Evolutionary conservation across 108 stramenopile species (phyloP).

Genomic region (Conticribra weissflogii): DNA sequence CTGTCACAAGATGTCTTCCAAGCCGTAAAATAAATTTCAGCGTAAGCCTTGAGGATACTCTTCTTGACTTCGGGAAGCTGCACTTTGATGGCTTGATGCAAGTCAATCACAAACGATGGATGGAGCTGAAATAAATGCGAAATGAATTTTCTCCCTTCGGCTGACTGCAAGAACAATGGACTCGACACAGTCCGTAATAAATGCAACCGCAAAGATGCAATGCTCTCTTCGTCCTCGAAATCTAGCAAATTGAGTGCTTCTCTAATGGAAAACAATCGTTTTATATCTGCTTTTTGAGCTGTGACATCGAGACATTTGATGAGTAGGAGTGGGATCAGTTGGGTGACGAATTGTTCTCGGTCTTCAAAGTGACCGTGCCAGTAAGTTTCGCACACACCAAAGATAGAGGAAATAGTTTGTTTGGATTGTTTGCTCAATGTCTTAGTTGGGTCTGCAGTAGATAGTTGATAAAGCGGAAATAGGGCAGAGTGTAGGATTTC

Average conservation of each 20-base stretch:
- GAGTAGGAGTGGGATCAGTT: conserved; percentile 77
- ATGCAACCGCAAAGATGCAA: conserved; percentile 55
- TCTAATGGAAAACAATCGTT: conserved; percentile 72
- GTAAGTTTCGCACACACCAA: conserved; percentile 85
- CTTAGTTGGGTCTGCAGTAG: conserved; percentile 41
- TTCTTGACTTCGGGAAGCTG: conserved; percentile 71
- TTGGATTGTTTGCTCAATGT: conserved; percentile 41
- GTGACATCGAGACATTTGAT: conserved; percentile 51
- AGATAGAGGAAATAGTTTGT: conserved; percentile 60
- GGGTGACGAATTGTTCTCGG: conserved; percentile 75
- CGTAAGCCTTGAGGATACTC: conserved; percentile 73
- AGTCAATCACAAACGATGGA: conserved; percentile 59
- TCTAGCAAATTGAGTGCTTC: conserved; percentile 84
- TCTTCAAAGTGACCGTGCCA: conserved; percentile 79
- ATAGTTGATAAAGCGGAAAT: conserved; percentile 64
- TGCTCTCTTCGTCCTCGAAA: conserved; percentile 78
- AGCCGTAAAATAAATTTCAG: conserved; percentile 84
- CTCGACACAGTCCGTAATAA: conserved; percentile 72
- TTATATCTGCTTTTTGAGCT: conserved; percentile 71
- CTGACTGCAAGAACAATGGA: conserved; percentile 70
- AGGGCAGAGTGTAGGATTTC: conserved; percentile 68
- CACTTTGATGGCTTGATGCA: conserved; percentile 68
- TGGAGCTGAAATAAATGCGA: conserved; percentile 73
- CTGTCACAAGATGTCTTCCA: conserved; percentile 88
- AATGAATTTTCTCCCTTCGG: conserved; percentile 76